Evolutionary conservation across 106 monocot species (phyloP).

Genomic region (Dendrobium nobile): DNA sequence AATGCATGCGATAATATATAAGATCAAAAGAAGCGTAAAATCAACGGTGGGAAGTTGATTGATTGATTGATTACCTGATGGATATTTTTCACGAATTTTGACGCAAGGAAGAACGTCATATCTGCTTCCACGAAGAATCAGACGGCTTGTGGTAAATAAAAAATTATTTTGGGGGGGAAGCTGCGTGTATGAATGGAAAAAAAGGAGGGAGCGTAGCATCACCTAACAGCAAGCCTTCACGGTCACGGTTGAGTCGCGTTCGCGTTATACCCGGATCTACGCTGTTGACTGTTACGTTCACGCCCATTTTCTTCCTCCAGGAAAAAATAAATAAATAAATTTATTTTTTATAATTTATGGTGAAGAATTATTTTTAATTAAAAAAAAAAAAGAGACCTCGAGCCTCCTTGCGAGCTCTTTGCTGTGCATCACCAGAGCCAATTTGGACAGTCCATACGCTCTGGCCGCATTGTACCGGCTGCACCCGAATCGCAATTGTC

Average conservation of each 20-base stretch:
- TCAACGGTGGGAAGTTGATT: not conserved
- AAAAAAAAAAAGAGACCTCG: constrained; percentile 6
- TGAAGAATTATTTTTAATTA: too few relatives aligned
- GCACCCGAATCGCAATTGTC: not conserved
- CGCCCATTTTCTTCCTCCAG: constrained; percentile 20
- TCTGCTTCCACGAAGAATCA: constrained; percentile 19
- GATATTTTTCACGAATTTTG: constrained; percentile 52
- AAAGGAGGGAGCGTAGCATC: not conserved
- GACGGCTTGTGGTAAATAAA: not conserved
- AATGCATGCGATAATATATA: not conserved
- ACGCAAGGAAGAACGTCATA: constrained; percentile 49
- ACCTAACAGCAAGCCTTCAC: constrained; percentile 70
- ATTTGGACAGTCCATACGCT: constrained; percentile 32
- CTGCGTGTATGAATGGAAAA: not conserved
- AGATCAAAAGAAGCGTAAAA: not conserved
- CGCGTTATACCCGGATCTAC: constrained; percentile 37
- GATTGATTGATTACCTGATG: constrained; percentile 29
- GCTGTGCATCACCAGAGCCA: constrained; percentile 30
- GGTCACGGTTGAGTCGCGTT: constrained; percentile 72
- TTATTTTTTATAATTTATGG: too few relatives aligned
- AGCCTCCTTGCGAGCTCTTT: constrained; percentile 24
- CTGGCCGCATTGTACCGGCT: constrained; percentile 23
- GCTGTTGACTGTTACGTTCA: constrained; percentile 25
- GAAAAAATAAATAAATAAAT: not conserved
- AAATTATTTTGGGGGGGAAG: too few relatives aligned